Conservation (phyloP, 805 yeast genomes). For the Teunomyces pallodes region DNA sequence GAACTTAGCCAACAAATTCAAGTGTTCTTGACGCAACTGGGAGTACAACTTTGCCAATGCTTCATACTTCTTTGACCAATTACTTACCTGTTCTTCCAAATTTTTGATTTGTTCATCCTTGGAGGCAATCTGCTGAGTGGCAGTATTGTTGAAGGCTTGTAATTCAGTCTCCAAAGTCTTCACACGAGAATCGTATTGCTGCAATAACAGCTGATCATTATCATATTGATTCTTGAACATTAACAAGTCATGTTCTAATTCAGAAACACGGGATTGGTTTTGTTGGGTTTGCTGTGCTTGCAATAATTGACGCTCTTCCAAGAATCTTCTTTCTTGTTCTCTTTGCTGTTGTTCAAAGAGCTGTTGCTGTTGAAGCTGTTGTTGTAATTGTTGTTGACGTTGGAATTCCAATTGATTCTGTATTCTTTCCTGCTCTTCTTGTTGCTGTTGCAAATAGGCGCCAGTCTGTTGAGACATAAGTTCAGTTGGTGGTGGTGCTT, state of each 20-base stretch:
- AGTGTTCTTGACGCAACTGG: conserved; percentile 88
- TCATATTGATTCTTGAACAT: conserved; percentile 79
- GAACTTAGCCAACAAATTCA: conserved; percentile 70
- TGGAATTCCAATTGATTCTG: conserved; percentile 65
- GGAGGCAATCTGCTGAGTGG: conserved; percentile 68
- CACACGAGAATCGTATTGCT: conserved; percentile 84
- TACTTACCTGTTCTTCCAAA: conserved; percentile 69
- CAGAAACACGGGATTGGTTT: conserved; percentile 75
- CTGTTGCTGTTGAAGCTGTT: conserved; percentile 68
- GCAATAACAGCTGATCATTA: conserved; percentile 76
- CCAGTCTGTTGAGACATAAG: conserved; percentile 55
- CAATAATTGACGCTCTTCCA: conserved; percentile 59
- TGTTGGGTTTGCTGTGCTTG: conserved; percentile 70
- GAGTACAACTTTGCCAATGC: conserved; percentile 85
- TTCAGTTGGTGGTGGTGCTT: conserved; percentile 36
- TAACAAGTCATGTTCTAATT: conserved; percentile 76
- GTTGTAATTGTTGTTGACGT: conserved; percentile 62
- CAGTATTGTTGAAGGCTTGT: conserved; percentile 54
- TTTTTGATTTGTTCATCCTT: conserved; percentile 69
- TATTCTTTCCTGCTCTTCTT: conserved; percentile 57
- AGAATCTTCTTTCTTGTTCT: conserved; percentile 65
- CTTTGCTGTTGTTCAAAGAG: conserved; percentile 74
- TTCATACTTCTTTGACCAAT: conserved; percentile 87
- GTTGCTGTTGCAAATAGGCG: conserved; percentile 44
- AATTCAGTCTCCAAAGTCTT: conserved; percentile 77